phyloP scores from a whole-genome alignment of 805 yeast species.

The Wickerhamomyces chaumierensis region DNA sequence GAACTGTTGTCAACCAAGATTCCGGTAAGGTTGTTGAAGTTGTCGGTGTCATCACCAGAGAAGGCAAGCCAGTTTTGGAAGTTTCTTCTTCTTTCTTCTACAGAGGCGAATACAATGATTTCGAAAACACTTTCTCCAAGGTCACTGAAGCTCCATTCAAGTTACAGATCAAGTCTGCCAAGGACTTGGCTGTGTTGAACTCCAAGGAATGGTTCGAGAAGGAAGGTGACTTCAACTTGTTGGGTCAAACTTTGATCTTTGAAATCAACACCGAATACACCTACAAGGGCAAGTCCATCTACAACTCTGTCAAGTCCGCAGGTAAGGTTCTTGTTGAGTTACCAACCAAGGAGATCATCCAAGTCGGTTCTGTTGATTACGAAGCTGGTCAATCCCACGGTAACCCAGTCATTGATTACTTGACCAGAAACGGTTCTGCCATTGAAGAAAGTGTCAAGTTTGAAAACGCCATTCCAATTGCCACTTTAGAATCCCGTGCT shows the following conservation, averaged over 20 bases:
- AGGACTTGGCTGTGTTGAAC: slow-evolving; percentile 85
- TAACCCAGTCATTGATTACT: slow-evolving; percentile 93
- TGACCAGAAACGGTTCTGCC: slow-evolving; percentile 82
- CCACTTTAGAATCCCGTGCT: slow-evolving; percentile 52
- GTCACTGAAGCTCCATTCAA: slow-evolving; percentile 80
- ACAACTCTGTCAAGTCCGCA: slow-evolving; percentile 66
- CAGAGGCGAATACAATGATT: slow-evolving; percentile 86
- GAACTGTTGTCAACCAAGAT: slow-evolving; percentile 81
- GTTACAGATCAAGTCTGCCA: slow-evolving; percentile 57
- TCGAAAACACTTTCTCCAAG: slow-evolving; percentile 85
- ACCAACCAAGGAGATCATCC: slow-evolving; percentile 81
- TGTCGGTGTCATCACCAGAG: slow-evolving; percentile 75
- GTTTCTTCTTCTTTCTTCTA: slow-evolving; percentile 92
- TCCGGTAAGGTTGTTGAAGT: slow-evolving; percentile 96
- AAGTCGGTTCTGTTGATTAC: slow-evolving; percentile 76
- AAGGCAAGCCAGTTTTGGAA: slow-evolving; percentile 75
- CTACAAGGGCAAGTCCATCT: slow-evolving; percentile 67
- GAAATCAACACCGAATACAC: slow-evolving; percentile 78
- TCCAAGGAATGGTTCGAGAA: slow-evolving; percentile 98
- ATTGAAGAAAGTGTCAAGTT: slow-evolving; percentile 89
- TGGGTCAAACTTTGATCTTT: slow-evolving; percentile 75
- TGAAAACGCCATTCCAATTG: slow-evolving; percentile 83
- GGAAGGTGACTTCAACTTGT: slow-evolving; percentile 57
- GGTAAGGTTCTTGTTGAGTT: slow-evolving; percentile 84
- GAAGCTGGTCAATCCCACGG: slow-evolving; percentile 91